Base-by-base conservation (phyloP, 805 yeast species). In the Candida ovalis region DNA sequence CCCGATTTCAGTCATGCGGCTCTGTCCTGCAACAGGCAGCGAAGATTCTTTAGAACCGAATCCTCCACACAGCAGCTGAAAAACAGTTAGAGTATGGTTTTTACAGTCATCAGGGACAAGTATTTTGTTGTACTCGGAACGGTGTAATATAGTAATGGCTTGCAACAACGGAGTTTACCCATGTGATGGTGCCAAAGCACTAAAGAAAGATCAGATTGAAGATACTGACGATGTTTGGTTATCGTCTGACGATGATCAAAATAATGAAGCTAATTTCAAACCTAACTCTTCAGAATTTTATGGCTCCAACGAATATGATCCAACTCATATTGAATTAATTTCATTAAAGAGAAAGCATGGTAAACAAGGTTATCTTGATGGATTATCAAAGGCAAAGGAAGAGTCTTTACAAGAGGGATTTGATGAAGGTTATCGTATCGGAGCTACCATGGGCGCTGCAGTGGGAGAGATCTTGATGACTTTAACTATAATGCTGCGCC, bases 321-420 rank as follows among this genome's bases (percentile, higher is more conserved):
- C 68, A 2, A 51, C 60, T 32, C 59, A 55, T 47, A 52, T 58
- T 1, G 62, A 64, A 5, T 47, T 59, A 13, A 43, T 69, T 7
- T 75, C 76, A 9, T 55, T 84, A 42, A 69, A 78, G 55, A 67
- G 91, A 27, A 75, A 73, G 9, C 97, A 91, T 61, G 73, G 73
- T 8, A 87, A 86, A 53, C 84, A 84, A 52, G 98, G 97, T 0
- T 91, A 88, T 56, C 66, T 88, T 4, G 96, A 86, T 51, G 98
- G 97, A 0, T 60, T 91, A 5, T 72, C 88, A 1, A 66, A 63
- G 15, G 79, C 88, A 4, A 84, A 88, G 57, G 95, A 87, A 54
- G 65, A 67, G 7, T 78, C 84, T 37, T 68, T 89, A 22, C 97
- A 91, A 60, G 60, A 69, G 12, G 97, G 96, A 0, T 91, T 92